Evolutionary conservation across 2,329 filamentous ascomycete species (phyloP).

Genomic region (Coniochaeta sp.): DNA sequence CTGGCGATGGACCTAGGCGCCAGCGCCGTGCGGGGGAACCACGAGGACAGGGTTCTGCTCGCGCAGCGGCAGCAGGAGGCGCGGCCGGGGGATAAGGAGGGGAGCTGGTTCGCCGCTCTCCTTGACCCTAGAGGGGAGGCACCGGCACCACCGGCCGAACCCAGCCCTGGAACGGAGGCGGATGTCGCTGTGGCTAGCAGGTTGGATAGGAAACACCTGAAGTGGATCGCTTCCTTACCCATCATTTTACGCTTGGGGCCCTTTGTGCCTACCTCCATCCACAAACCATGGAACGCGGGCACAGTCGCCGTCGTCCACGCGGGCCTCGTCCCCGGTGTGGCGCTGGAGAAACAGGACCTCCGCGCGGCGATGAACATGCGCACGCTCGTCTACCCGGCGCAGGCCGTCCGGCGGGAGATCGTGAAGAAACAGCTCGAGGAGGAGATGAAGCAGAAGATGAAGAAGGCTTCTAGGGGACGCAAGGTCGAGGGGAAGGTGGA

Average conservation of each 20-base stretch:
- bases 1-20: slow-evolving; percentile 68
- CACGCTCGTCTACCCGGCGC: slow-evolving; percentile 57
- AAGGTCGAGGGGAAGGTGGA: slow-evolving; percentile 8
- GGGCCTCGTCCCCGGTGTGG: slow-evolving; percentile 71
- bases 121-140: not conserved
- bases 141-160: not conserved
- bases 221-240: slow-evolving; percentile 65
- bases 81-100: slow-evolving; percentile 5
- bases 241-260: slow-evolving; percentile 70
- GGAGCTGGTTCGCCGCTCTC: not conserved
- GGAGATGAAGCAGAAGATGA: slow-evolving; percentile 16
- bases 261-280: slow-evolving; percentile 37
- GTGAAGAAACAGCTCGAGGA: slow-evolving; percentile 28
- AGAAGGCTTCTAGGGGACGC: slow-evolving; percentile 5
- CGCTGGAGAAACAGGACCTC: slow-evolving; percentile 65
- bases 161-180: not conserved
- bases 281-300: slow-evolving; percentile 16
- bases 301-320: slow-evolving; percentile 75
- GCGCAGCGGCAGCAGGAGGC: slow-evolving; percentile 31
- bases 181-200: not conserved
- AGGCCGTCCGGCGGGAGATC: slow-evolving; percentile 36
- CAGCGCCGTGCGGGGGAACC: slow-evolving; percentile 82
- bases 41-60: slow-evolving; percentile 81
- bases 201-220: slow-evolving; percentile 42
- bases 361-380: slow-evolving; percentile 90